phyloP scores from a whole-genome alignment of 1,284 basidiomycete genomes.

The Leccinum variabile region DNA sequence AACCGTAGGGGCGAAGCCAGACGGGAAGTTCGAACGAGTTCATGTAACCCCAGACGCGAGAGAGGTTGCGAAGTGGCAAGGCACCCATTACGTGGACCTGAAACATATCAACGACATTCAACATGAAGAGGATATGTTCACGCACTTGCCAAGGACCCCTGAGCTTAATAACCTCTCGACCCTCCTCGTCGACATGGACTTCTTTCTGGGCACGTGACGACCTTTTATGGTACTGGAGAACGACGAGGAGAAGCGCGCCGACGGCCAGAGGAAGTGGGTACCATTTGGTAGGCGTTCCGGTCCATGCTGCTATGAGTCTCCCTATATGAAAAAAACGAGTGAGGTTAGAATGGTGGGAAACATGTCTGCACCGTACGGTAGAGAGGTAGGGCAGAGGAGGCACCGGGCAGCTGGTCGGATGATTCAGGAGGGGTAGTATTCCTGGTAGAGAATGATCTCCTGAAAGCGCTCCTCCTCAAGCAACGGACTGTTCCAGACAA shows the following conservation, averaged over 20 bases:
- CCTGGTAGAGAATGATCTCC: too few species aligned
- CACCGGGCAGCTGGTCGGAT: too few species aligned
- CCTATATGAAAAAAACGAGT: constrained; percentile 34
- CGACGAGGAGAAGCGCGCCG: constrained; percentile 84
- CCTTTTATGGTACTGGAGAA: constrained; percentile 77
- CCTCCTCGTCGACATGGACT: constrained; percentile 74
- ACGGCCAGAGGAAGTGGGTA: constrained; percentile 93
- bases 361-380: too few species aligned
- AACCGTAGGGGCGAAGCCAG: constrained; percentile 91
- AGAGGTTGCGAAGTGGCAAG: constrained; percentile 90
- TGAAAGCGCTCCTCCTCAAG: too few species aligned
- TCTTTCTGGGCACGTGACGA: constrained; percentile 49
- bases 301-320: constrained; percentile 75
- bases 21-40: constrained; percentile 91
- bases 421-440: too few species aligned
- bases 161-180: constrained; percentile 69
- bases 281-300: constrained; percentile 90
- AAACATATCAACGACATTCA: constrained; percentile 8
- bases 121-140: neutral
- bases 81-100: constrained; percentile 96
- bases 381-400: too few species aligned
- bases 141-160: constrained; percentile 95
- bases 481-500: too few species aligned
- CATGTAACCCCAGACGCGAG: constrained; percentile 93
- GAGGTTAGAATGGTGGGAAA: neutral